Evolutionary conservation across 176 grass and related monocot genomes (phyloP).

Genomic region (Oryza brachyantha): DNA sequence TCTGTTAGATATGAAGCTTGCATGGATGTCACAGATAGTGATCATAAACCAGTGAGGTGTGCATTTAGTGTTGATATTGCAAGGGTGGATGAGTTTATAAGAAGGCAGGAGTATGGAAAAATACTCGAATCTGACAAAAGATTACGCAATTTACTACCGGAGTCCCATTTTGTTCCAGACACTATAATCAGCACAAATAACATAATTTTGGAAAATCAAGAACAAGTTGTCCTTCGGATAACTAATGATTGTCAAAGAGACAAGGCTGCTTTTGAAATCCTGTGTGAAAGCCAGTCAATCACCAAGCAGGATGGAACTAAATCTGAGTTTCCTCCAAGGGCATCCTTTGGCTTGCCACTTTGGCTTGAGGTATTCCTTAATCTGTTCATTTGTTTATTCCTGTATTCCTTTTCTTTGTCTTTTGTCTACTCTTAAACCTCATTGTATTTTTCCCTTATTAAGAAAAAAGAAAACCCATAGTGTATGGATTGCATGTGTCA

Average conservation of each 20-base stretch:
- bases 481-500: not conserved
- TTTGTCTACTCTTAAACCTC: not conserved
- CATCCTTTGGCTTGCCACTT: slow-evolving; percentile 76
- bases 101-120: slow-evolving; percentile 66
- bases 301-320: slow-evolving; percentile 49
- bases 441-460: not conserved
- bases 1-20: slow-evolving; percentile 82
- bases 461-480: not conserved
- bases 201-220: slow-evolving; percentile 90
- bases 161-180: slow-evolving; percentile 65
- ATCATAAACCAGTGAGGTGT: slow-evolving; percentile 97
- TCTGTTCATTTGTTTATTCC: not conserved
- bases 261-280: slow-evolving; percentile 65
- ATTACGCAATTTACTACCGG: slow-evolving; percentile 45
- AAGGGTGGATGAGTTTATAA: slow-evolving; percentile 67
- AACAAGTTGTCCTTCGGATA: slow-evolving; percentile 69
- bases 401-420: not conserved
- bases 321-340: slow-evolving; percentile 50
- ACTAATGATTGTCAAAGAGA: slow-evolving; percentile 59
- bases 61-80: slow-evolving; percentile 86
- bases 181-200: slow-evolving; percentile 84
- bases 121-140: slow-evolving; percentile 65
- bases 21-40: slow-evolving; percentile 90
- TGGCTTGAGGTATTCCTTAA: slow-evolving; percentile 80
- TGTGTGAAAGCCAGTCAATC: slow-evolving; percentile 63